Percentiles rank a stretch among this genome's conserved stretches.
Conservation (phyloP, 805 yeast genomes). For the Wickerhamiella sorbophila region DNA sequence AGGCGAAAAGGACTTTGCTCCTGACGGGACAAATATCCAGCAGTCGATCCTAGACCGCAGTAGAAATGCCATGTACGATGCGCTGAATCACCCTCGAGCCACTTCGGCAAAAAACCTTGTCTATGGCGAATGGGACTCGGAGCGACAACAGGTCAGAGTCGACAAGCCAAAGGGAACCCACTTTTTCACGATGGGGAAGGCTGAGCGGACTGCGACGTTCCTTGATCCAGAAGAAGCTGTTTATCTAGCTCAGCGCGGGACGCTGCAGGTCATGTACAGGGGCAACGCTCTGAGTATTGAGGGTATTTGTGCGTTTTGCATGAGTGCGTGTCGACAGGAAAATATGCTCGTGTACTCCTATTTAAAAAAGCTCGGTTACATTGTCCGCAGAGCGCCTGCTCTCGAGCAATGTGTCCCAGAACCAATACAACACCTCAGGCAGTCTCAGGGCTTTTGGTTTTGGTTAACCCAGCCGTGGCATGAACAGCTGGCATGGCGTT, state of each 20-base stretch:
- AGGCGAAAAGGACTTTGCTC: slow-evolving; percentile 79
- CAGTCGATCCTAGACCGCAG: slow-evolving; percentile 35
- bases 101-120: slow-evolving; percentile 35
- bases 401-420: background rate
- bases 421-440: background rate
- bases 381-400: slow-evolving; percentile 29
- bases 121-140: slow-evolving; percentile 35
- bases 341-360: slow-evolving; percentile 47
- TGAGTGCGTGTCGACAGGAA: slow-evolving; percentile 10
- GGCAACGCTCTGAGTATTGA: slow-evolving; percentile 42
- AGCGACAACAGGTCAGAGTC: slow-evolving; percentile 26
- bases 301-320: slow-evolving; percentile 43
- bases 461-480: slow-evolving; percentile 3
- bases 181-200: slow-evolving; percentile 55
- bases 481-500: slow-evolving; percentile 14
- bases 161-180: slow-evolving; percentile 55
- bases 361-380: slow-evolving; percentile 65
- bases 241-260: slow-evolving; percentile 72
- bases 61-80: slow-evolving; percentile 57
- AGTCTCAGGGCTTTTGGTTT: background rate
- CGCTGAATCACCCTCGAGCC: slow-evolving; percentile 31
- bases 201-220: slow-evolving; percentile 37
- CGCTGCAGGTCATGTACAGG: slow-evolving; percentile 31
- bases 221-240: slow-evolving; percentile 54
- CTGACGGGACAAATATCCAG: slow-evolving; percentile 56